Conservation (phyloP, 2,329 filamentous ascomycete species). For the Diaporthe batatas region DNA sequence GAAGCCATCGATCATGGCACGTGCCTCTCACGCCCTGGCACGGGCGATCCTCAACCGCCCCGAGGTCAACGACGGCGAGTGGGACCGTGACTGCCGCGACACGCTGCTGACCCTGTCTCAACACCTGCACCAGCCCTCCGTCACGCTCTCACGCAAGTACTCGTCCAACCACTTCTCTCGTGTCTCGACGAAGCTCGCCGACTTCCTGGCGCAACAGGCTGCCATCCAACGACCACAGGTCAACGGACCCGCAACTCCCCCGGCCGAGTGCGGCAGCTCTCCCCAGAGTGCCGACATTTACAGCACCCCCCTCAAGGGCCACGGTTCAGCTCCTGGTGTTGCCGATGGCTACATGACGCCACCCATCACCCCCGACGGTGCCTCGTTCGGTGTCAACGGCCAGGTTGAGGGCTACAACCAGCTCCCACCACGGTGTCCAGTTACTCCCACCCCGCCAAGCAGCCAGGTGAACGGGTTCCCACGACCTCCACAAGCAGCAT, state of each 20-base stretch:
- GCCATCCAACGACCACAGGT: conserved; percentile 64
- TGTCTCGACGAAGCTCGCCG: conserved; percentile 68
- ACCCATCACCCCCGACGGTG: conserved; percentile 84
- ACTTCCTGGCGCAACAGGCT: conserved; percentile 72
- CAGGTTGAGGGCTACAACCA: conserved; percentile 62
- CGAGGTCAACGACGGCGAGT: conserved; percentile 81
- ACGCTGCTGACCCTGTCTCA: conserved; percentile 73
- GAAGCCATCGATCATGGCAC: conserved; percentile 89
- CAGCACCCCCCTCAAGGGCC: conserved; percentile 83
- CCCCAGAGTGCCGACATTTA: conserved; percentile 73
- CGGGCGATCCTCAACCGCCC: conserved; percentile 86
- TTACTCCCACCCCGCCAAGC: conserved; percentile 71
- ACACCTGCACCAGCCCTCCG: conserved; percentile 70
- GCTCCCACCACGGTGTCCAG: conserved; percentile 68
- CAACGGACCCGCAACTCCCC: conserved; percentile 70
- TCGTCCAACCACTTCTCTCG: conserved; percentile 65
- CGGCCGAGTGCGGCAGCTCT: conserved; percentile 62
- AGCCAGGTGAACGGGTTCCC: conserved; percentile 53
- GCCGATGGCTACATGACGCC: conserved; percentile 86
- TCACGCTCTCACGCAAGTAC: conserved; percentile 72
- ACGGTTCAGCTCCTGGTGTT: conserved; percentile 71
- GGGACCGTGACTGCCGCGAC: conserved; percentile 79
- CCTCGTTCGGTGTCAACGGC: conserved; percentile 63
- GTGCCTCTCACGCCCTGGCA: conserved; percentile 86
- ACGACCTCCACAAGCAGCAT: conserved; percentile 58